Evolutionary conservation across 176 grass and related monocot species (phyloP).

Genomic region (Raddia guianensis): DNA sequence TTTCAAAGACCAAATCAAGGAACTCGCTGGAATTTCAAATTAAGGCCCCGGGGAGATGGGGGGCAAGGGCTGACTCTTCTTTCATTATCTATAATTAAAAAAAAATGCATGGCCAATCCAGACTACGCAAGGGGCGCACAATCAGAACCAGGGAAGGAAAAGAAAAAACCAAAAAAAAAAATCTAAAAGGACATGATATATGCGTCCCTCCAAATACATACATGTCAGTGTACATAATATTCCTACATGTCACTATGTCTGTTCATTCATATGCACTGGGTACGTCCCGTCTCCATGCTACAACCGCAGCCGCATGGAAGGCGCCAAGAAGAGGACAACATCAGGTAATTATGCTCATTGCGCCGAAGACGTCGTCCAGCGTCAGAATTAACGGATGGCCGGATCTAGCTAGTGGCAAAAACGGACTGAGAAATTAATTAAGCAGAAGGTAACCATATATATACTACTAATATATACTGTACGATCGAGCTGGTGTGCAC

Average conservation of each 20-base stretch:
- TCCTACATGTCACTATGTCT: neutral
- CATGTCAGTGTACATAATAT: too few species aligned
- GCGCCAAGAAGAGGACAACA: neutral
- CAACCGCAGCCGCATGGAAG: neutral
- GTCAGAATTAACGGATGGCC: neutral
- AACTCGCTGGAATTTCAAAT: too few species aligned
- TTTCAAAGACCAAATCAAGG: too few species aligned
- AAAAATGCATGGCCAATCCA: too few species aligned
- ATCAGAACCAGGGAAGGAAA: too few species aligned
- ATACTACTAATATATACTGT: neutral
- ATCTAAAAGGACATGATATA: too few species aligned
- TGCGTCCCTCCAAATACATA: too few species aligned
- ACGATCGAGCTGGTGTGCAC: too few species aligned
- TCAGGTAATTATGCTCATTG: neutral
- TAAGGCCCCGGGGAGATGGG: neutral
- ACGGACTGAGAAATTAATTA: neutral
- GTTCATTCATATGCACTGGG: neutral
- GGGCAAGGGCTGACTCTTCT: too few species aligned
- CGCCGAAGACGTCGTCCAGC: neutral
- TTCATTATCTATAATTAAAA: too few species aligned
- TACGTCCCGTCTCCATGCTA: neutral
- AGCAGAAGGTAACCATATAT: neutral
- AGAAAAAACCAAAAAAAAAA: too few species aligned
- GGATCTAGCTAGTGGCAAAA: neutral
- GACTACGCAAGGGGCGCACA: too few species aligned